Evolutionary conservation across 768 basidiomycete genomes (phyloP).

Genomic region (Clathrus columnatus): DNA sequence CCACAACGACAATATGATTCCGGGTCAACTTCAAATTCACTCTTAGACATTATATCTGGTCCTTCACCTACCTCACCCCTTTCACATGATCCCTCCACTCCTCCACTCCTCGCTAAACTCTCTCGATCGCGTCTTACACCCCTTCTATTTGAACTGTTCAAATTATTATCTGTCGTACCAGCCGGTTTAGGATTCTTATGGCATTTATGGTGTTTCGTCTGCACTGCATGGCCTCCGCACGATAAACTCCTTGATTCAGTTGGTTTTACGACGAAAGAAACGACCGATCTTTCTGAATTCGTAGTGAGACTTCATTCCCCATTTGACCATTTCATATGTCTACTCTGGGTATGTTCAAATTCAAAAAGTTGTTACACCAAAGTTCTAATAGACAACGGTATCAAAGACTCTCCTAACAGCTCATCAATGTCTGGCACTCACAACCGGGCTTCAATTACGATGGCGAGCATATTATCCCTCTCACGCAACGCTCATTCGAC

Average conservation of each 20-base stretch:
- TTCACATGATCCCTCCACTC: not conserved
- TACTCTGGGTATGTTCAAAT: constrained; percentile 53
- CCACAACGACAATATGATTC: constrained; percentile 36
- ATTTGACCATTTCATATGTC: constrained; percentile 57
- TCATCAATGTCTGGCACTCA: constrained; percentile 79
- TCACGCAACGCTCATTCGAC: constrained; percentile 79
- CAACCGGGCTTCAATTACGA: constrained; percentile 80
- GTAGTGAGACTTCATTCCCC: constrained; percentile 19
- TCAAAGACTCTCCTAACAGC: constrained; percentile 78
- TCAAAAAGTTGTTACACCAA: not conserved
- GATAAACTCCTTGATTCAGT: too few relatives aligned
- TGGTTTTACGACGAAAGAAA: too few relatives aligned
- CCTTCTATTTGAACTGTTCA: constrained; percentile 60
- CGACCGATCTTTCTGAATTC: not conserved
- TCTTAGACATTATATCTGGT: not conserved
- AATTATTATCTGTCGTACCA: constrained; percentile 64
- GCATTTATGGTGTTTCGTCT: constrained; percentile 47
- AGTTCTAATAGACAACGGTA: not conserved
- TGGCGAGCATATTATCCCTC: constrained; percentile 91
- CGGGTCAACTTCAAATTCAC: too few relatives aligned
- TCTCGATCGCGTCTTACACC: constrained; percentile 41
- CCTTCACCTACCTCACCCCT: not conserved
- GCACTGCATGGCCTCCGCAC: constrained; percentile 28
- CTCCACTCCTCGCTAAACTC: constrained; percentile 28
- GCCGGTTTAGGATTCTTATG: constrained; percentile 57